Conservation (phyloP, 176 grass and related monocot species). For the Saccharum spontaneum region DNA sequence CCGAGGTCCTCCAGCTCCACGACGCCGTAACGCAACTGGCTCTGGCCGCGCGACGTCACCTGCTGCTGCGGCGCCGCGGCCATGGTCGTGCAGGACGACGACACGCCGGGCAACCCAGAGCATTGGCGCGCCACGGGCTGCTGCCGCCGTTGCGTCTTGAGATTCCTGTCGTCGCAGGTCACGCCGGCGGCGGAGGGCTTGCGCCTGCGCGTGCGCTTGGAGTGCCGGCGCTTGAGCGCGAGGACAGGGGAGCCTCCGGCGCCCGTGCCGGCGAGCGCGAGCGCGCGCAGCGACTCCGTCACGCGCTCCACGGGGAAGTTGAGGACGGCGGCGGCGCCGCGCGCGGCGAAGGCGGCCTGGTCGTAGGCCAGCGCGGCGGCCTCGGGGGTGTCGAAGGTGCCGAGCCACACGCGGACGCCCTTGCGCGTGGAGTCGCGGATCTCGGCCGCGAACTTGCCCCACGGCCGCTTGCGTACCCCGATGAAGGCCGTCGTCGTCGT, state of each 20-base stretch:
- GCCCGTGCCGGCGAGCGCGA: slow-evolving; percentile 2
- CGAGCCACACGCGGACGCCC: slow-evolving; percentile 63
- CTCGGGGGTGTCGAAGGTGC: slow-evolving; percentile 72
- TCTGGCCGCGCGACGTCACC: not conserved
- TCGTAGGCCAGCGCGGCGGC: slow-evolving; percentile 76
- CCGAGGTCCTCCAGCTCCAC: slow-evolving; percentile 53
- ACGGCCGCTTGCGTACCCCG: slow-evolving; percentile 54
- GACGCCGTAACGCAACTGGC: not conserved
- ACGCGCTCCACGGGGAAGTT: slow-evolving; percentile 51
- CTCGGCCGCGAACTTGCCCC: slow-evolving; percentile 65
- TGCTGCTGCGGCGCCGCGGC: not conserved
- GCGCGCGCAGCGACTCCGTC: slow-evolving; percentile 39
- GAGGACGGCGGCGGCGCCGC: slow-evolving; percentile 47
- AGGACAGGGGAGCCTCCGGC: slow-evolving; percentile 27
- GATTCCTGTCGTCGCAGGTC: not conserved
- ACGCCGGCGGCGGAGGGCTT: not conserved
- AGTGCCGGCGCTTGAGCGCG: slow-evolving; percentile 51
- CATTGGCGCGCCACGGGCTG: not conserved
- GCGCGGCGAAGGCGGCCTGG: slow-evolving; percentile 50
- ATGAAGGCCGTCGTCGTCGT: slow-evolving; percentile 20
- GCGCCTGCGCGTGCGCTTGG: slow-evolving; percentile 19
- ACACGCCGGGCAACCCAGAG: not conserved
- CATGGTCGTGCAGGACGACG: not conserved
- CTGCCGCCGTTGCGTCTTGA: not conserved
- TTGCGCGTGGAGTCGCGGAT: slow-evolving; percentile 52